Base-by-base conservation (phyloP, 2,329 filamentous ascomycete species). In the Alternaria hordeiaustralica region DNA sequence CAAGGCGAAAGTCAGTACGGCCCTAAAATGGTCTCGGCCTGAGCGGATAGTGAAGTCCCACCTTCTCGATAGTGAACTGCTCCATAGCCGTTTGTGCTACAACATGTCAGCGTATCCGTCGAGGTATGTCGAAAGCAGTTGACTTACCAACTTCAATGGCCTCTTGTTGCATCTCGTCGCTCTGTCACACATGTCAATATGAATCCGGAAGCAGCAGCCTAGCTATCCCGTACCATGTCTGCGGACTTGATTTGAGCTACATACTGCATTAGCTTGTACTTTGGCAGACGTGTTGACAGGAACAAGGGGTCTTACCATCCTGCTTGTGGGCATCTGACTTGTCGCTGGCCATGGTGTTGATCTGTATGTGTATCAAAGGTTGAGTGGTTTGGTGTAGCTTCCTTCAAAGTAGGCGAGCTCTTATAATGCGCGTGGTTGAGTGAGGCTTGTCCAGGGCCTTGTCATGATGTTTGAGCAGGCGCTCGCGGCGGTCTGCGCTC, bases 181-280 rank as follows among this genome's bases (percentile, higher is more conserved):
- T 95, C 96, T 98, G 79, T 73, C 33, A 25, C 21, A 58, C 46
- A 55, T 18, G 66, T 76, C 55, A 78, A 70, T 49, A 20, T 56
- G 53, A 9, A 6, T 12, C 12, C 13, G n/a, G n/a, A 23, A 45
- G 9, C 11, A 47, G 26, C 33, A 50, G 2, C 11, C 55, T 4
- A 9, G 9, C 10, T 36, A 50, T 58, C n/a, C 46, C 85, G 82
- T 87, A 98, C 96, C 96, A 99, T 99, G 80, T 99, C 96, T 63
- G 93, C 95, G 73, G 94, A 97, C 86, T 99, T 99, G 83, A 99
- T 90, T 84, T 97, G 94, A 68, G 93, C 96, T 99, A 77, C 70
- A 75, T 51, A 65, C 55, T 56, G 62, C 63, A 67, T 80, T 68
- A 79, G 75, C 69, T 67, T 46, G 63, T 62, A 56, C 54, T 60